These are phyloP conservation scores for Neurospora sp. DNA, from an alignment of 495 filamentous ascomycete genomes.

Conservation along the genomic window DNA sequence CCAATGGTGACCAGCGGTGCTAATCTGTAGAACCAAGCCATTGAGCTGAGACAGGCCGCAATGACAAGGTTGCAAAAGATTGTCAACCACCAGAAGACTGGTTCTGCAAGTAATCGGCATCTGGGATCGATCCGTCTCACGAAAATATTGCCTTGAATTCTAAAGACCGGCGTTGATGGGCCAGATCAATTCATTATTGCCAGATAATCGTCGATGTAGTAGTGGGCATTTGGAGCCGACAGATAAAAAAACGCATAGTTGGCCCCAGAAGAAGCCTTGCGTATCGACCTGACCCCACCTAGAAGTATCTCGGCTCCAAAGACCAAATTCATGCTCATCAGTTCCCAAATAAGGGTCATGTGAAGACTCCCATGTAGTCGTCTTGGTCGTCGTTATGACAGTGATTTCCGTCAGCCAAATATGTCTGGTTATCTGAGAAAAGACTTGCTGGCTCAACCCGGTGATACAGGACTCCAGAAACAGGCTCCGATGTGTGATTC, in stretches of 20 bases:
- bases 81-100: slow-evolving; percentile 2
- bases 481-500: background rate
- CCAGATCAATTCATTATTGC: background rate
- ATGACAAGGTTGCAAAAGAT: background rate
- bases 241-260: background rate
- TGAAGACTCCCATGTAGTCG: background rate
- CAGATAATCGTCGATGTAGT: background rate
- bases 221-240: background rate
- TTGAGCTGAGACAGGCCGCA: background rate
- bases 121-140: background rate
- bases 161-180: background rate
- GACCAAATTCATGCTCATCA: too few species aligned
- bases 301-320: too few species aligned
- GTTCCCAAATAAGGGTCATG: background rate
- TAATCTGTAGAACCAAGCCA: background rate
- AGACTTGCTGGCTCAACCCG: background rate
- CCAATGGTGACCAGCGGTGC: slow-evolving; percentile 13
- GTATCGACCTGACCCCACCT: background rate
- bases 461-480: background rate
- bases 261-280: background rate
- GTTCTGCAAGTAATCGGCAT: background rate
- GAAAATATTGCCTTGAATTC: background rate
- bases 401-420: background rate
- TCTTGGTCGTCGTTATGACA: background rate
- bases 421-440: background rate